Base-by-base conservation (phyloP, 441 rosid species). In the Sinapis alba region DNA sequence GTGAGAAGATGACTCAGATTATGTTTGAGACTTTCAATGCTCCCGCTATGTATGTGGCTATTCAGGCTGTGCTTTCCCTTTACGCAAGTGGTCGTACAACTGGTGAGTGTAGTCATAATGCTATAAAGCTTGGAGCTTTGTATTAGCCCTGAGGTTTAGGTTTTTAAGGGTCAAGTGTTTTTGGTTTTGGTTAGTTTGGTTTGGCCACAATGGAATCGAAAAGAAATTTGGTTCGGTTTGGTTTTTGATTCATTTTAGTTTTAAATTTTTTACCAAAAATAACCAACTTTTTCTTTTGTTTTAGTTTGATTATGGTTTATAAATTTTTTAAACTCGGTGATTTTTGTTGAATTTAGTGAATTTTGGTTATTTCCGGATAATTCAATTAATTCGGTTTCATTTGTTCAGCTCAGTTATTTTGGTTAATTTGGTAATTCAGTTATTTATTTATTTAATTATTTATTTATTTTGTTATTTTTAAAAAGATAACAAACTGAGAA, bases 31-130 rank as follows among this genome's bases (percentile, higher is more conserved):
- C 84, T 41, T 81, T 81, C 65, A 81, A 81, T 74, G 81, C 79
- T 7, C 84, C 82, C 0, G 82, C 84, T 3, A 81, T 81, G 84
- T 78, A 81, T 78, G 84, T 81, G 21, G 84, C 84, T 47, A 81
- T 81, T 65, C 86, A 83, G 76, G 86, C 81, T 21, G 86, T 83
- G 23, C 86, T 83, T 43, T 83, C 86, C 2, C 78, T 83, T 20
- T 83, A 83, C 45, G 86, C 86, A 6, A 83, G 86, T 83, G 86
- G 86, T 59, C 86, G 86, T 73, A 83, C 86, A 26, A 83, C 84
- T 2, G 84, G 86, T 83, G 68, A 57, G 79, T 71, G 7, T 0
- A 7, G 11, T 50, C 56, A 11, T 50, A 50, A 50, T 50, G 2
- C 18, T 43, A 43, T 43, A 43, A 43, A 43, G 53, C 20, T 45